phyloP scores from a whole-genome alignment of 2,329 filamentous ascomycete species.

The Cladophialophora immunda region DNA sequence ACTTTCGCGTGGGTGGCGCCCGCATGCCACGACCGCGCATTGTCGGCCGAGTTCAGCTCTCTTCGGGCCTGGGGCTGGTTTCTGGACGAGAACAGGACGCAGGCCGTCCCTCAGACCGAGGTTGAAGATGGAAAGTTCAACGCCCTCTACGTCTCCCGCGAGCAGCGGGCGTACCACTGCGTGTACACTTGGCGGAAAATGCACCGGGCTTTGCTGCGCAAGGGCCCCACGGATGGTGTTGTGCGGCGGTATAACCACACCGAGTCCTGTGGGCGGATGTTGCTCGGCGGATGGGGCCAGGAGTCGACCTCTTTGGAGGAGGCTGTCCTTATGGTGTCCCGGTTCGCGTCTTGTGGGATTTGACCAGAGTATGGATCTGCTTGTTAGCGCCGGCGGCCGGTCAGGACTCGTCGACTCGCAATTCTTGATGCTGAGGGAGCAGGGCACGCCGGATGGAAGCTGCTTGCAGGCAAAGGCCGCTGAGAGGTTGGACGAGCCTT shows the following conservation, averaged over 20 bases:
- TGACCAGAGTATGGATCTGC: background rate
- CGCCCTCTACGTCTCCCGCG: background rate
- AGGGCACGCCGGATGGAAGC: background rate
- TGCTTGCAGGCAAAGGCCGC: too few relatives aligned
- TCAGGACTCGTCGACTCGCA: background rate
- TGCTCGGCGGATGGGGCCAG: background rate
- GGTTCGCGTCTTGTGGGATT: background rate
- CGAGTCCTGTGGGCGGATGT: background rate
- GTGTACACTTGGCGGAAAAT: constrained; percentile 17
- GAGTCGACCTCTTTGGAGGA: background rate
- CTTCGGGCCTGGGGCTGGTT: constrained; percentile 5
- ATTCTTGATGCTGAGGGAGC: background rate
- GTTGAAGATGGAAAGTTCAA: background rate
- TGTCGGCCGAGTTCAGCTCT: background rate
- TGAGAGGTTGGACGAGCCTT: too few relatives aligned
- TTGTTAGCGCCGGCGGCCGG: background rate
- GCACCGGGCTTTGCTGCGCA: constrained; percentile 5
- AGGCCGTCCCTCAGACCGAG: background rate
- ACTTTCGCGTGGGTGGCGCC: constrained; percentile 1
- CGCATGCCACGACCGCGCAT: background rate
- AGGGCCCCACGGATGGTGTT: background rate
- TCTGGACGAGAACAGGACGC: background rate
- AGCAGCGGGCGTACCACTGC: constrained; percentile 6
- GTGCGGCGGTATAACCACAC: background rate
- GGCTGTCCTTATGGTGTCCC: background rate